Evolutionary conservation across 2,329 filamentous ascomycete species (phyloP).

Genomic region (Fusarium sp.): DNA sequence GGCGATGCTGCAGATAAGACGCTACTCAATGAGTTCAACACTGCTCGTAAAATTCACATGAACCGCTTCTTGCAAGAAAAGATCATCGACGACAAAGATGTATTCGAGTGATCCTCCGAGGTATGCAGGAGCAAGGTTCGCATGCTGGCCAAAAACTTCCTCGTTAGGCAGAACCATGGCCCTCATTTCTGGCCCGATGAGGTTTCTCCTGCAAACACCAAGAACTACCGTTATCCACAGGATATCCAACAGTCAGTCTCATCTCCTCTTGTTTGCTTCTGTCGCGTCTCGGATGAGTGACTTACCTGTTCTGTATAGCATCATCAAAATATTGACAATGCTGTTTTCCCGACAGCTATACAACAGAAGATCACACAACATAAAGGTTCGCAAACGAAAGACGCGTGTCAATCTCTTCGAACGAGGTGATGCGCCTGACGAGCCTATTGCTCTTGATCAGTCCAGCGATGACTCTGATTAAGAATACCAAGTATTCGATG

Average conservation of each 20-base stretch:
- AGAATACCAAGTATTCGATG: background rate
- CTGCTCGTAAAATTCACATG: background rate
- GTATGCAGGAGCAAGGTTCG: background rate
- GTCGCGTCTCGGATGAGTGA: background rate
- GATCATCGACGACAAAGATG: background rate
- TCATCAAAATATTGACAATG: background rate
- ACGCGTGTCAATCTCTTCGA: background rate
- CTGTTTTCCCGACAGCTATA: background rate
- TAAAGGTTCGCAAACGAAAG: background rate
- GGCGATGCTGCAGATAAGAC: background rate
- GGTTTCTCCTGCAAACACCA: background rate
- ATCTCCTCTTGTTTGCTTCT: background rate
- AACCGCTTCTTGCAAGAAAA: background rate
- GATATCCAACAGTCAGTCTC: background rate
- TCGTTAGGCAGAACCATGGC: background rate
- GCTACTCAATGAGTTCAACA: background rate
- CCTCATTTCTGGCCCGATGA: slow-evolving; percentile 13
- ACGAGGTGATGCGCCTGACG: background rate
- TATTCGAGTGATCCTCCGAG: background rate
- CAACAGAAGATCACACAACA: background rate
- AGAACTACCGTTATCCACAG: background rate
- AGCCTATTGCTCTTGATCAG: background rate
- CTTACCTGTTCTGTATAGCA: background rate
- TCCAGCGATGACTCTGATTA: background rate
- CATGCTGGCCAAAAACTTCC: slow-evolving; percentile 7